phyloP scores from a whole-genome alignment of 306 rosid genomes.

The Medicago ruthenica region DNA sequence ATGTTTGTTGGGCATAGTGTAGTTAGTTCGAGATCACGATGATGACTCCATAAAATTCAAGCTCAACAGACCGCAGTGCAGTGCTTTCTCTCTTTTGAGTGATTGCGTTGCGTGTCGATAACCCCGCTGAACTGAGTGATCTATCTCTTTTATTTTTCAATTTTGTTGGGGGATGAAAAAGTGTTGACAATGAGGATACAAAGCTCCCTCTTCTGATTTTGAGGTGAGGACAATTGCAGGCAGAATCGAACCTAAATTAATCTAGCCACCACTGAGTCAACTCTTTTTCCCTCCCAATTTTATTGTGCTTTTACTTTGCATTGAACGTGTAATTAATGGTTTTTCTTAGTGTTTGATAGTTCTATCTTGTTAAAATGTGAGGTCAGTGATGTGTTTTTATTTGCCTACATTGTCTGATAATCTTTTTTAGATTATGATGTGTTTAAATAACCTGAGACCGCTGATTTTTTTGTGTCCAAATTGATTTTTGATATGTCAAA shows the following conservation, averaged over 20 bases:
- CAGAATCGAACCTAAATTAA: constrained; percentile 75
- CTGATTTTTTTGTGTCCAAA: no score
- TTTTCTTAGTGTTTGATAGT: neutral
- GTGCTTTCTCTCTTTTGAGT: constrained; percentile 49
- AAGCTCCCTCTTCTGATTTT: constrained; percentile 82
- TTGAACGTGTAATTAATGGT: no score
- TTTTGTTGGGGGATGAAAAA: constrained; percentile 41
- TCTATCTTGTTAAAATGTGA: neutral
- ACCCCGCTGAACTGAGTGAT: constrained; percentile 93
- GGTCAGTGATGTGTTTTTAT: constrained; percentile 1
- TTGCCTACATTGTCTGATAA: constrained; percentile 20
- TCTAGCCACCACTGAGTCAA: constrained; percentile 67
- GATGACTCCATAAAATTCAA: constrained; percentile 76
- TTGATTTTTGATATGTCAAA: no score
- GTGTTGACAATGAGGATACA: constrained; percentile 58
- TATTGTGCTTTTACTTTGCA: no score
- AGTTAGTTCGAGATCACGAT: constrained; percentile 36
- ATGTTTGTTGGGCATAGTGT: fast-evolving
- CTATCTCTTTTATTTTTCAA: constrained; percentile 10
- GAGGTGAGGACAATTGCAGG: constrained; percentile 70
- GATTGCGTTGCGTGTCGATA: constrained; percentile 75
- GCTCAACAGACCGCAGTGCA: constrained; percentile 99
- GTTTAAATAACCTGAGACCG: neutral
- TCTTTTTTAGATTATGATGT: neutral
- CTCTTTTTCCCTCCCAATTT: neutral